Evolutionary conservation across 2,329 filamentous ascomycete genomes (phyloP).

Genomic region (Aspergillus tamarii): DNA sequence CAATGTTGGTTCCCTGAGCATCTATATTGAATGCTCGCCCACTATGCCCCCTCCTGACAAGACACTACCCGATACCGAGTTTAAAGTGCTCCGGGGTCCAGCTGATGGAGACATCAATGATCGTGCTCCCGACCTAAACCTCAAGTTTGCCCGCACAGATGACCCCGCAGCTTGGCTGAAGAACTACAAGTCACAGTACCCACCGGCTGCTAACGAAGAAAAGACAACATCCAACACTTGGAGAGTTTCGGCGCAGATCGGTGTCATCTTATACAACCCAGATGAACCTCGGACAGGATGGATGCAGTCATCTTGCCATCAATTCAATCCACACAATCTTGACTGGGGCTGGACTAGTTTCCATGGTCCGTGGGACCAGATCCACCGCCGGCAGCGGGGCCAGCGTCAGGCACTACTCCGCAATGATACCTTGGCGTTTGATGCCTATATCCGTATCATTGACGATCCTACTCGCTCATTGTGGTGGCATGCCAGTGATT

Average conservation of each 20-base stretch:
- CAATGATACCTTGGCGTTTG: slow-evolving; percentile 64
- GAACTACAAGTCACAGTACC: slow-evolving; percentile 32
- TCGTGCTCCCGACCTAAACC: slow-evolving; percentile 33
- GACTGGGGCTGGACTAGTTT: slow-evolving; percentile 69
- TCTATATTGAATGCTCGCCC: slow-evolving; percentile 65
- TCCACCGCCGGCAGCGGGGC: slow-evolving; percentile 59
- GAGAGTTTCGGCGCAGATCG: slow-evolving; percentile 62
- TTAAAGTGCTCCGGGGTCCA: slow-evolving; percentile 43
- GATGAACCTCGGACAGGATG: slow-evolving; percentile 62
- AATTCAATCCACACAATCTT: slow-evolving; percentile 60
- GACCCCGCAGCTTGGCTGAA: slow-evolving; percentile 36
- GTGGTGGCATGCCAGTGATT: slow-evolving; percentile 61
- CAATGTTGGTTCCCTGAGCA: slow-evolving; percentile 59
- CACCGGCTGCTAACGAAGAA: slow-evolving; percentile 17
- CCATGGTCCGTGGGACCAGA: slow-evolving; percentile 61
- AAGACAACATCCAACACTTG: slow-evolving; percentile 34
- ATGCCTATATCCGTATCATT: slow-evolving; percentile 63
- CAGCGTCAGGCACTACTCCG: slow-evolving; percentile 63
- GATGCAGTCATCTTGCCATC: slow-evolving; percentile 60
- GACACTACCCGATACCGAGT: slow-evolving; percentile 42
- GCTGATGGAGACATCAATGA: slow-evolving; percentile 40
- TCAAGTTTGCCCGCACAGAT: slow-evolving; percentile 32
- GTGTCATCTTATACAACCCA: slow-evolving; percentile 66
- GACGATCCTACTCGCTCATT: slow-evolving; percentile 63
- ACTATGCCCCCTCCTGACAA: slow-evolving; percentile 47